Base-by-base conservation (phyloP, 345 rosid genomes). In the Limnanthes douglasii region DNA sequence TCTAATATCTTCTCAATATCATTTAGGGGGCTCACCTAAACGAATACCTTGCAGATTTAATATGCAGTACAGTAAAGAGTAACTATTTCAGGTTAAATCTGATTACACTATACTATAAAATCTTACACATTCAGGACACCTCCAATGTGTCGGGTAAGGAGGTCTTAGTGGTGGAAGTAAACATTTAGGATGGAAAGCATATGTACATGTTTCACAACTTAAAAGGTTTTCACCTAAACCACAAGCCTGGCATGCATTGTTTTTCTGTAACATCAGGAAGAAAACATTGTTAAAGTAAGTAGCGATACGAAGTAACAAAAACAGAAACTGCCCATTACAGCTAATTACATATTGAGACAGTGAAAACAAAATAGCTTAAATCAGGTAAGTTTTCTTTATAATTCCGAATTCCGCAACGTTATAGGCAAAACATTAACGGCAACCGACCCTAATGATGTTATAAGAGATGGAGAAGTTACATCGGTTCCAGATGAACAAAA, bases 1-100 rank as follows among this genome's bases (percentile, higher is more conserved):
- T 81, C 99, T 71, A 92, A 51, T 51, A 92, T 65, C 72, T 85
- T 85, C 37, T 85, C 96, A 48, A 92, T 81, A 48, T 92, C 99
- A 56, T 48, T 81, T 23, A 92, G 60, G 12, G 99, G 99, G 62
- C 96, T 78, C 60, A 78, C 93, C 99, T 92, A 33, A 15, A 33
- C 15, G 5, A 36, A 2, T 34, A 30, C 27, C 17, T 51, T 42
- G 20, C 13, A 8, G 43, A 20, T 16, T 36, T 32, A 21, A 16
- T 7, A 18, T 41, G 34, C 19, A 24, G 11, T 0, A 9, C 13
- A 8, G 14, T 6, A 24, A 8, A 25, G 6, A 16, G 42, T 11
- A 26, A 12, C n/a, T 46, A n/a, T n/a, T n/a, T n/a, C n/a, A n/a
- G n/a, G 31, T 10, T 26, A 37, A 21, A 21, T 18, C 5, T 8